phyloP scores from a whole-genome alignment of 352 stramenopile species.

The Globisporangium acanthophoron region DNA sequence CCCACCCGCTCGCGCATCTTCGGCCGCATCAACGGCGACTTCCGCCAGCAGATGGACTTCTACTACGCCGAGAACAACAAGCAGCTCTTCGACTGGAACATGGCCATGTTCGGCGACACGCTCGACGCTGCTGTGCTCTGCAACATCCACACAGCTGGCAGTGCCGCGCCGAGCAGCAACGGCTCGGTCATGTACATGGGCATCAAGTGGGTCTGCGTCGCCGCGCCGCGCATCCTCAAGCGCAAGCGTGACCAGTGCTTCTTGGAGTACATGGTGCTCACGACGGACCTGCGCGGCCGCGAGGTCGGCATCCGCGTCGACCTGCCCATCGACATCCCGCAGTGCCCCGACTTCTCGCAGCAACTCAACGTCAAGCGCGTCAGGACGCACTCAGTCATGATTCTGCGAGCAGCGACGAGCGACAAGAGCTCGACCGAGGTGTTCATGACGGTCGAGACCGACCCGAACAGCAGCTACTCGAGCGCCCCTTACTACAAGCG shows the following conservation, averaged over 20 bases:
- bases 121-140: conserved; percentile 62
- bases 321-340: conserved; percentile 48
- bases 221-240: conserved; percentile 41
- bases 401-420: conserved; percentile 31
- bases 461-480: conserved; percentile 22
- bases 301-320: conserved; percentile 70
- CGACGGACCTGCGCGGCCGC: conserved; percentile 43
- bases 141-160: conserved; percentile 62
- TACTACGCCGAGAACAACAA: conserved; percentile 50
- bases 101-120: conserved; percentile 58
- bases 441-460: conserved; percentile 55
- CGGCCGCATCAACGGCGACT: conserved; percentile 55
- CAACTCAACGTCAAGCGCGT: conserved; percentile 51
- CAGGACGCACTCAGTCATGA: conserved; percentile 48
- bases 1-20: conserved; percentile 44
- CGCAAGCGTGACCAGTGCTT: conserved; percentile 67
- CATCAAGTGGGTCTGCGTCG: conserved; percentile 77
- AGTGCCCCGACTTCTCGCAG: conserved; percentile 46
- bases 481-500: conserved; percentile 28
- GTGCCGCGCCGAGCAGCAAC: conserved; percentile 8
- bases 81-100: conserved; percentile 62
- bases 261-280: conserved; percentile 74
- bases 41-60: conserved; percentile 60
- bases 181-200: conserved; percentile 52
- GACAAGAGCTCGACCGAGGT: conserved; percentile 36